These are phyloP conservation scores for Filobasidium wieringae DNA, from an alignment of 768 basidiomycete genomes.

Conservation along the genomic window DNA sequence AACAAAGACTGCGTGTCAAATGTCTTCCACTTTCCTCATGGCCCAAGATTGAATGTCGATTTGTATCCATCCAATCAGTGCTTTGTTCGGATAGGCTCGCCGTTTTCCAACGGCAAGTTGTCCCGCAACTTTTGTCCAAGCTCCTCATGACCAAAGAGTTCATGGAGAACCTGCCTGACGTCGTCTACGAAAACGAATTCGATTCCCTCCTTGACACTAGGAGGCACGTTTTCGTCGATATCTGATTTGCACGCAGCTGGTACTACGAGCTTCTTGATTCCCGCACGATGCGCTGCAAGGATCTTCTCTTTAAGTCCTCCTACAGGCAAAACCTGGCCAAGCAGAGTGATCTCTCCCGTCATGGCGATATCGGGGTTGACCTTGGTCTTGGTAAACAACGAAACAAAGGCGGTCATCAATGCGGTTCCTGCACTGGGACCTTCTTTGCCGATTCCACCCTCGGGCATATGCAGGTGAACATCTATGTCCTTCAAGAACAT, in stretches of 20 bases:
- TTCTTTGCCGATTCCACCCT: constrained; percentile 49
- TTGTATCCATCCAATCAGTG: too few relatives aligned
- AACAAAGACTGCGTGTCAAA: too few relatives aligned
- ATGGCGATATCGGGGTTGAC: constrained; percentile 86
- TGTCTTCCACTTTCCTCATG: too few relatives aligned
- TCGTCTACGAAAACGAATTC: constrained; percentile 91
- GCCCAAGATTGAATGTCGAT: too few relatives aligned
- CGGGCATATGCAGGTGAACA: constrained; percentile 70
- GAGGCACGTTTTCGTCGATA: constrained; percentile 94
- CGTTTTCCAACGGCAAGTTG: constrained; percentile 42
- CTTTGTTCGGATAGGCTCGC: constrained; percentile 11
- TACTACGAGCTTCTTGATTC: constrained; percentile 61
- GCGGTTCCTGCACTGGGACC: constrained; percentile 96
- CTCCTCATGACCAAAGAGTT: constrained; percentile 62
- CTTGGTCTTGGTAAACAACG: constrained; percentile 71
- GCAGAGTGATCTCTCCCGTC: constrained; percentile 95
- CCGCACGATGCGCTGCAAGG: constrained; percentile 88
- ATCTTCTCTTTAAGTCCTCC: constrained; percentile 68
- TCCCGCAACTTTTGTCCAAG: constrained; percentile 58
- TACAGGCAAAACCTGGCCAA: constrained; percentile 90
- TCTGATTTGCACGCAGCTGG: constrained; percentile 68
- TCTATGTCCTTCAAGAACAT: constrained; percentile 76
- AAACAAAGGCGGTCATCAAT: constrained; percentile 79
- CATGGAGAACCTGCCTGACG: constrained; percentile 74
- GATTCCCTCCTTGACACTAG: constrained; percentile 89